Evolutionary conservation across 2,329 filamentous ascomycete species (phyloP).

Genomic region (Alternaria alternata): DNA sequence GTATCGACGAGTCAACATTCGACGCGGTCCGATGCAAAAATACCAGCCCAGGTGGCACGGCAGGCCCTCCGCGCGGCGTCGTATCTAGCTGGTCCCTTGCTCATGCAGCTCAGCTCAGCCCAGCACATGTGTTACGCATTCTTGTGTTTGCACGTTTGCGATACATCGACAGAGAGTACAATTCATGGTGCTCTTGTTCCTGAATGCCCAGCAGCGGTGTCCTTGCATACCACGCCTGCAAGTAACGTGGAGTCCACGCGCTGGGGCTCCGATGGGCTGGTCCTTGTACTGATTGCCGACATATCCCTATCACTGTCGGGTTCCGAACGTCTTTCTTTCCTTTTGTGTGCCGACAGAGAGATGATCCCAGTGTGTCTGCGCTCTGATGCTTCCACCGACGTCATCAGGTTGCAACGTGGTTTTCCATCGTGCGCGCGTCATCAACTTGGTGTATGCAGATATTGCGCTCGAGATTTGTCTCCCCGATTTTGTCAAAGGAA

Average conservation of each 20-base stretch:
- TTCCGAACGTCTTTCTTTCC: conserved; percentile 5
- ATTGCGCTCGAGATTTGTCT: conserved; percentile 8
- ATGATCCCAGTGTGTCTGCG: background rate
- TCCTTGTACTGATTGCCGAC: conserved; percentile 1
- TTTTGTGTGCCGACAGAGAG: background rate
- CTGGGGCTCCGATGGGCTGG: background rate
- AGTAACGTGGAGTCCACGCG: conserved; percentile 1
- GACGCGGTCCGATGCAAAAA: background rate
- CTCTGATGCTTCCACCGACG: conserved; percentile 5
- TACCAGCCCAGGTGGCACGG: conserved; percentile 6
- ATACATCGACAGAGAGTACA: background rate
- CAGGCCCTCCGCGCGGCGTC: conserved; percentile 1
- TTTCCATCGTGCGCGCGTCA: background rate
- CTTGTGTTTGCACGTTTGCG: background rate
- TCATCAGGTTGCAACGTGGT: background rate
- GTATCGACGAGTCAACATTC: conserved; percentile 11
- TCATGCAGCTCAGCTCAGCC: background rate
- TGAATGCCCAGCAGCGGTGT: background rate
- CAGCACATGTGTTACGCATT: background rate
- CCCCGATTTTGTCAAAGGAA: conserved; percentile 2
- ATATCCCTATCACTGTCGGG: background rate
- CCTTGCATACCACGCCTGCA: conserved; percentile 1
- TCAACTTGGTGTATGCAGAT: background rate
- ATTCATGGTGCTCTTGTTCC: background rate
- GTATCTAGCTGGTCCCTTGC: background rate